phyloP scores from a whole-genome alignment of 2,329 filamentous ascomycete genomes.

The Remersonia thermophila region DNA sequence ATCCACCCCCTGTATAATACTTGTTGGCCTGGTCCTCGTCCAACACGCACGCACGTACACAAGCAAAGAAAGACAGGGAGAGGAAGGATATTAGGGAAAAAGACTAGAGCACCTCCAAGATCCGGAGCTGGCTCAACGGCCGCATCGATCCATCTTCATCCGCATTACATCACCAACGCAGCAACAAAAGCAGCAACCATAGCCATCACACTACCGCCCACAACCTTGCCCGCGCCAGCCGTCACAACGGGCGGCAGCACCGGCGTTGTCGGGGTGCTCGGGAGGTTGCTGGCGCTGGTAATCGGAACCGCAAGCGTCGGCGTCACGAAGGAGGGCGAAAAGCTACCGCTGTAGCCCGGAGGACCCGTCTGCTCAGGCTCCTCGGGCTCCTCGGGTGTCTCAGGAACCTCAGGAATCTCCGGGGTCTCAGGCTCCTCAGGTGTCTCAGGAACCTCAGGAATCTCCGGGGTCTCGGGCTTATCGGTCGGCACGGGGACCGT shows the following conservation, averaged over 20 bases:
- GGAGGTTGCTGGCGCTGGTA: background rate
- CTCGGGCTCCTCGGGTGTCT: background rate
- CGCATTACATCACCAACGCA: conserved; percentile 9
- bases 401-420: background rate
- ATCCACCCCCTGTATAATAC: too few species aligned
- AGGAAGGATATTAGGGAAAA: too few species aligned
- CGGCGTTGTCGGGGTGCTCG: background rate
- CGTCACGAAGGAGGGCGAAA: background rate
- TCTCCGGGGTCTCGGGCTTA: background rate
- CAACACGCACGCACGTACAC: too few species aligned
- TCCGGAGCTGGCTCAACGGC: too few species aligned
- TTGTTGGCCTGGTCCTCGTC: too few species aligned
- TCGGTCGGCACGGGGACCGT: conserved; percentile 3
- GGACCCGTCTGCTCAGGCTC: background rate
- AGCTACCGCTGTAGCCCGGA: background rate
- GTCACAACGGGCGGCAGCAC: conserved; percentile 2
- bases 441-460: background rate
- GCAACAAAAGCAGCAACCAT: conserved; percentile 2
- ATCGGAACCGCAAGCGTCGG: conserved; percentile 6
- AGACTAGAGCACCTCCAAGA: too few species aligned
- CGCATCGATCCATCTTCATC: too few species aligned
- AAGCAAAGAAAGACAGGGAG: too few species aligned
- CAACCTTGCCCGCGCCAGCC: conserved; percentile 6
- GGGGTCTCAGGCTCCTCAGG: background rate
- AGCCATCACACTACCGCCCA: conserved; percentile 1